A percentile compares a stretch with the other conserved stretches of the same genome.
Evolutionary conservation across 2,329 filamentous ascomycete genomes (phyloP).

Genomic region (Beauveria rudraprayagi): DNA sequence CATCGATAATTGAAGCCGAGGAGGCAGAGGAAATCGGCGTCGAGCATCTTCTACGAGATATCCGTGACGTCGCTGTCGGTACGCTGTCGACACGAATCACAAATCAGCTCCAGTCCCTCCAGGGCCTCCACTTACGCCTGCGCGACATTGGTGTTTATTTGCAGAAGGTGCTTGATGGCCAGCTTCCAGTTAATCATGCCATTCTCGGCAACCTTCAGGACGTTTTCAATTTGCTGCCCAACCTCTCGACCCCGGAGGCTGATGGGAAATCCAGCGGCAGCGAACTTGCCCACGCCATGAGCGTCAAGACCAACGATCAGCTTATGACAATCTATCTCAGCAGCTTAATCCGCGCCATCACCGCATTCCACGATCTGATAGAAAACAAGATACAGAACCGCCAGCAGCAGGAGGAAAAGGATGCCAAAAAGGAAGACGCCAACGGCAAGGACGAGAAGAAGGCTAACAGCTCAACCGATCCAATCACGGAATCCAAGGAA

Average conservation of each 20-base stretch:
- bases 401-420: slow-evolving; percentile 93
- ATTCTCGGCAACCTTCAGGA: slow-evolving; percentile 98
- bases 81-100: slow-evolving; percentile 95
- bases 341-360: slow-evolving; percentile 94
- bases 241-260: slow-evolving; percentile 75
- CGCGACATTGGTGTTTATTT: slow-evolving; percentile 94
- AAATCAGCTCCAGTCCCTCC: slow-evolving; percentile 92
- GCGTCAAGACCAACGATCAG: slow-evolving; percentile 98
- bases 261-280: slow-evolving; percentile 60
- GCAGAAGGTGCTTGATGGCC: slow-evolving; percentile 87
- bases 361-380: slow-evolving; percentile 96
- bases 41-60: slow-evolving; percentile 94
- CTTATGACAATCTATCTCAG: slow-evolving; percentile 97
- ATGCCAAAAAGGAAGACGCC: slow-evolving; percentile 68
- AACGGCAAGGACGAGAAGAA: slow-evolving; percentile 54
- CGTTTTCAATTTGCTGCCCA: slow-evolving; percentile 96
- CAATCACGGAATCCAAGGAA: slow-evolving; percentile 43
- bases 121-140: slow-evolving; percentile 88
- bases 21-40: slow-evolving; percentile 99
- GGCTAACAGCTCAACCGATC: slow-evolving; percentile 34
- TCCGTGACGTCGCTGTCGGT: slow-evolving; percentile 94
- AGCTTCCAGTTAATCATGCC: slow-evolving; percentile 92
- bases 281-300: slow-evolving; percentile 93
- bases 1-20: slow-evolving; percentile 96
- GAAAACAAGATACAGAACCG: slow-evolving; percentile 99